Base-by-base conservation (phyloP, 2,329 filamentous ascomycete genomes). In the Thermothelomyces thermophilus region DNA sequence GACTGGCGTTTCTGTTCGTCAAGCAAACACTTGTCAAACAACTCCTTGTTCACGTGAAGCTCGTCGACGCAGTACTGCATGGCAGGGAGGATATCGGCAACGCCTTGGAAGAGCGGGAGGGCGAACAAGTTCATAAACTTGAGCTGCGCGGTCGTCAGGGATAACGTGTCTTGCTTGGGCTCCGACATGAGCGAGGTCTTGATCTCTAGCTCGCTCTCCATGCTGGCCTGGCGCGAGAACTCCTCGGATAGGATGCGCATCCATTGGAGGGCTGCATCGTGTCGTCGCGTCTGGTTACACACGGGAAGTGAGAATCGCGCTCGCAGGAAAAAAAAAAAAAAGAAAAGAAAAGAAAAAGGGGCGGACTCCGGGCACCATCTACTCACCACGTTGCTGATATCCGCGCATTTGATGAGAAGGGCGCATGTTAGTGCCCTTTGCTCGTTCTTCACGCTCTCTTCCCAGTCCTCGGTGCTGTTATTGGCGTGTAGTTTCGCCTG, bases 91-190 rank as follows among this genome's bases (percentile, higher is more conserved):
- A 97, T 79, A 59, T 94, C 87, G 26, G 87, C 83, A 7, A 97
- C 84, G 7, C 86, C 87, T 63, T 90, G 83, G 64, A 98, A 98
- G 0, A 98, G 76, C 1, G 93, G 93, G 42, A 90, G 82, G 14
- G 91, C 93, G 66, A 97, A 97, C 60, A 96, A 80, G 57, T 89
- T 93, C 87, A 97, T 96, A 69, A 98, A 98, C 20, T 88, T 86
- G 48, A 96, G 86, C 68, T 98, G 93, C 7, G 90, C 86, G 58
- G 87, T 89, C 56, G 83, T 87, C 46, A 96, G 76, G 48, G 91
- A 90, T 54, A 89, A 74, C 28, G 86, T 75, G 60, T 96, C 90
- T 60, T 90, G 87, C 51, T 88, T 83, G 35, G 93, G 89, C 3
- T 85, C 83, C 1, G 90, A 83, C 61, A 95, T 89, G 3, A 98